Conservation (phyloP, 1,139 yeast species). For the Yamadazyma taylorii region DNA sequence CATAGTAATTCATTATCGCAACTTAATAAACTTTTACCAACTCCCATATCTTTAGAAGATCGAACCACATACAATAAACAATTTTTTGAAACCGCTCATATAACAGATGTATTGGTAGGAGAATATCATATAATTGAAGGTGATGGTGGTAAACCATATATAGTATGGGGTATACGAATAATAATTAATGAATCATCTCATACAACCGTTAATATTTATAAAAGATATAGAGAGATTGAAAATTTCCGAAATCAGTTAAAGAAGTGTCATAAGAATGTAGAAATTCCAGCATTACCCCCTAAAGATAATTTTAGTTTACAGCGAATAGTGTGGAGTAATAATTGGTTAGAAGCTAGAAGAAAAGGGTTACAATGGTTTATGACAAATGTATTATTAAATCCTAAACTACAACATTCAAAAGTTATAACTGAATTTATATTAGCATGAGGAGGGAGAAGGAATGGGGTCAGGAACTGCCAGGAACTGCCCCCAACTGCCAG, state of each 20-base stretch:
- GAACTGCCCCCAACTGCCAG: too few relatives aligned
- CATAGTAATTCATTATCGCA: constrained; percentile 24
- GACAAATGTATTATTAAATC: constrained; percentile 66
- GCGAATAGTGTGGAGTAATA: constrained; percentile 43
- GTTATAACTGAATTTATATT: constrained; percentile 54
- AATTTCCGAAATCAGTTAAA: constrained; percentile 44
- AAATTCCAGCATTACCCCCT: constrained; percentile 67
- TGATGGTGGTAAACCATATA: constrained; percentile 40
- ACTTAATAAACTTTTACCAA: constrained; percentile 36
- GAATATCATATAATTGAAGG: constrained; percentile 41
- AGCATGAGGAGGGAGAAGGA: neutral
- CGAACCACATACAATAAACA: constrained; percentile 13
- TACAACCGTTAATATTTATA: constrained; percentile 51
- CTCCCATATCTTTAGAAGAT: constrained; percentile 34
- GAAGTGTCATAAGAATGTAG: constrained; percentile 31
- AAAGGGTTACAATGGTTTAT: constrained; percentile 75
- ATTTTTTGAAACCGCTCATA: constrained; percentile 23
- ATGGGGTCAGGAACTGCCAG: neutral
- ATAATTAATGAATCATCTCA: constrained; percentile 44
- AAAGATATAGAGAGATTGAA: constrained; percentile 68
- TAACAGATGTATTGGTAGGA: constrained; percentile 41
- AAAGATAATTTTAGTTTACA: constrained; percentile 51
- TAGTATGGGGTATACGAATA: constrained; percentile 49
- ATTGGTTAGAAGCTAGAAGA: constrained; percentile 62
- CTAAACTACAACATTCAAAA: constrained; percentile 48